Conservation (phyloP, 495 filamentous ascomycete genomes). For the Xylaria grammica region DNA sequence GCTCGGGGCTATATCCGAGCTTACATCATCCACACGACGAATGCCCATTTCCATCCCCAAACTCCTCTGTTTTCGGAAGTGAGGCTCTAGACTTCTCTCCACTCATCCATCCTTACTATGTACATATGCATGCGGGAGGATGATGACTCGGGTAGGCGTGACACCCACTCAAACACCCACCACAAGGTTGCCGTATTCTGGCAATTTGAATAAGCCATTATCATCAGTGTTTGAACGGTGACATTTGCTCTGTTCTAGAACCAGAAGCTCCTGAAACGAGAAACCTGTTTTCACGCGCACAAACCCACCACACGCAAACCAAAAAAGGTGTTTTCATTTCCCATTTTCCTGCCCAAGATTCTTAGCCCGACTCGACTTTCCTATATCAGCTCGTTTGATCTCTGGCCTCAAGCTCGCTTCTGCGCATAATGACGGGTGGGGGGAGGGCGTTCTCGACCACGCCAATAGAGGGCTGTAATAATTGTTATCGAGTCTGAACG, state of each 20-base stretch:
- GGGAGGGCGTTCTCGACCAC: constrained; percentile 4
- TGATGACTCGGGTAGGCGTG: constrained; percentile 3
- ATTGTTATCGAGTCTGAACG: constrained; percentile 5
- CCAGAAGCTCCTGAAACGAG: not conserved
- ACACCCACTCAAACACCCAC: constrained; percentile 14
- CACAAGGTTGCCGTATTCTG: constrained; percentile 15
- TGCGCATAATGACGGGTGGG: constrained; percentile 11
- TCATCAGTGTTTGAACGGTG: not conserved
- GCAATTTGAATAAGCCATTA: not conserved
- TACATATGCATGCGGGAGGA: constrained; percentile 14
- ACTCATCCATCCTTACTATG: constrained; percentile 11
- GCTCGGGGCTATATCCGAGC: not conserved
- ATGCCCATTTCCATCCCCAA: constrained; percentile 4
- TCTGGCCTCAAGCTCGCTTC: constrained; percentile 12
- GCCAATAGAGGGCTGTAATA: constrained; percentile 11
- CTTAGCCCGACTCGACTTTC: not conserved
- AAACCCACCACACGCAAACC: not conserved
- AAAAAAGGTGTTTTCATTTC: not conserved
- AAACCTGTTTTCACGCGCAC: constrained; percentile 13
- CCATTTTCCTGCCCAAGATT: not conserved
- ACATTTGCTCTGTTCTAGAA: constrained; percentile 13
- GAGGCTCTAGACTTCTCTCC: constrained; percentile 17
- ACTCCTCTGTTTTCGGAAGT: not conserved
- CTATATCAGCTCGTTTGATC: not conserved
- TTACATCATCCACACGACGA: constrained; percentile 14